These are phyloP conservation scores for Parafenestella ontariensis DNA, from an alignment of 2,329 filamentous ascomycete genomes.

Conservation along the genomic window DNA sequence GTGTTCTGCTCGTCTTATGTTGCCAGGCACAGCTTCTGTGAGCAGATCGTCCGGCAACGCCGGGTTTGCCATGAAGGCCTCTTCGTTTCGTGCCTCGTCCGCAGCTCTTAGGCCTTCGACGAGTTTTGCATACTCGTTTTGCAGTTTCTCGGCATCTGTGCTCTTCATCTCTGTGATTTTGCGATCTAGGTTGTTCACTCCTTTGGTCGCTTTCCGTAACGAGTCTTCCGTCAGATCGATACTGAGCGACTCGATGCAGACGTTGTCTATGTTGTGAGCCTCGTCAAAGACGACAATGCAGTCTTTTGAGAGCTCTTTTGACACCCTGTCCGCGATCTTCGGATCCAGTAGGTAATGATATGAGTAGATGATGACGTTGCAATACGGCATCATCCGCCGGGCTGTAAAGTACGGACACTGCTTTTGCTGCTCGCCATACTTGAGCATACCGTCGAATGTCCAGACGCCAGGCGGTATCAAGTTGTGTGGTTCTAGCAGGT, in stretches of 20 bases:
- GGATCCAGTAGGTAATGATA: slow-evolving; percentile 98
- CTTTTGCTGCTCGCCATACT: slow-evolving; percentile 92
- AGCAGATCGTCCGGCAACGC: slow-evolving; percentile 91
- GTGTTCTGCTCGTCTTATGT: slow-evolving; percentile 94
- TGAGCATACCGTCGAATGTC: slow-evolving; percentile 87
- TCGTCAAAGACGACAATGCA: slow-evolving; percentile 99
- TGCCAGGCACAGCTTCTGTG: slow-evolving; percentile 94
- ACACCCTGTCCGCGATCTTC: slow-evolving; percentile 95
- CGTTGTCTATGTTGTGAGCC: slow-evolving; percentile 99
- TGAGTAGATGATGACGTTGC: slow-evolving; percentile 99
- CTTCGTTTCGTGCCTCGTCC: slow-evolving; percentile 88
- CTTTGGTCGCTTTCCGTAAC: slow-evolving; percentile 85
- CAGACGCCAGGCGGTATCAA: slow-evolving; percentile 94
- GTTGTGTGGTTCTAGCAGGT: slow-evolving; percentile 92
- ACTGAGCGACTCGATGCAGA: slow-evolving; percentile 96
- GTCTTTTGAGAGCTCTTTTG: slow-evolving; percentile 94
- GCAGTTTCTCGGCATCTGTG: slow-evolving; percentile 92
- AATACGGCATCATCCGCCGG: slow-evolving; percentile 98
- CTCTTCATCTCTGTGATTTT: slow-evolving; percentile 94
- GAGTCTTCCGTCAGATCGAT: slow-evolving; percentile 98
- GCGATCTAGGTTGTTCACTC: slow-evolving; percentile 86
- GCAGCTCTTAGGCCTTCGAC: slow-evolving; percentile 89
- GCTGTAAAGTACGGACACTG: slow-evolving; percentile 98
- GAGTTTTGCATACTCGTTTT: slow-evolving; percentile 93
- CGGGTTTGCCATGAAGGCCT: slow-evolving; percentile 96